A percentile compares a stretch with the other conserved stretches of the same genome.
These are phyloP conservation scores for Sporisorium reilianum DNA, from an alignment of 1,284 basidiomycete species.

Conservation along the genomic window DNA sequence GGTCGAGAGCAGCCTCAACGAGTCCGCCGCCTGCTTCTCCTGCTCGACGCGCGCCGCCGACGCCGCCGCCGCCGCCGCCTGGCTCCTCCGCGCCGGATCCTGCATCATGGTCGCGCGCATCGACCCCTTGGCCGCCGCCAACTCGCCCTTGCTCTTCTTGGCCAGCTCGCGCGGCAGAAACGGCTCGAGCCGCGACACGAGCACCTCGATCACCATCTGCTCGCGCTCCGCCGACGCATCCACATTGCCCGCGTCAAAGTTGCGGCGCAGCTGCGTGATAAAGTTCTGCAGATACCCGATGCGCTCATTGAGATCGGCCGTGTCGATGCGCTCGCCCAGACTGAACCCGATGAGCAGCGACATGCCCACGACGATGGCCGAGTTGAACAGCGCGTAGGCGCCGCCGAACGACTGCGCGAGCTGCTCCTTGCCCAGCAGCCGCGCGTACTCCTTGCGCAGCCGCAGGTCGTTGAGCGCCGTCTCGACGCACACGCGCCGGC, in stretches of 20 bases:
- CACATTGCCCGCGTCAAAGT: constrained; percentile 51
- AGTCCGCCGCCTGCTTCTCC: constrained; percentile 49
- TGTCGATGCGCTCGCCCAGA: constrained; percentile 41
- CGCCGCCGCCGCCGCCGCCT: constrained; percentile 12
- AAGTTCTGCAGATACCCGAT: constrained; percentile 51
- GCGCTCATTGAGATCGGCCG: constrained; percentile 38
- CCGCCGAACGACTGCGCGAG: constrained; percentile 49
- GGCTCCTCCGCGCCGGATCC: constrained; percentile 28
- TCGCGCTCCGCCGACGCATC: constrained; percentile 50
- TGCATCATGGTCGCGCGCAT: constrained; percentile 47
- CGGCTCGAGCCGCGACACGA: constrained; percentile 44
- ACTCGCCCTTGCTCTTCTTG: constrained; percentile 31
- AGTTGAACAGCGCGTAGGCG: constrained; percentile 52
- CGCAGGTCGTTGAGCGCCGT: constrained; percentile 51
- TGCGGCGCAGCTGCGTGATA: constrained; percentile 40
- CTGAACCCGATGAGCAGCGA: constrained; percentile 47
- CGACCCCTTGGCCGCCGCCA: constrained; percentile 44
- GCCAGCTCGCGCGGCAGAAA: constrained; percentile 39
- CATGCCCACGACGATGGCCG: constrained; percentile 52
- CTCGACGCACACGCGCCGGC: constrained; percentile 43
- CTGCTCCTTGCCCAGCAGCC: constrained; percentile 37
- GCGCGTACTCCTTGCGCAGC: constrained; percentile 39
- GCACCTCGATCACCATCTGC: constrained; percentile 52
- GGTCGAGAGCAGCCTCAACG: constrained; percentile 32
- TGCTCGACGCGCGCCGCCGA: constrained; percentile 31